These are phyloP conservation scores for Thraustotheca clavata DNA, from an alignment of 352 stramenopile genomes.

Conservation along the genomic window DNA sequence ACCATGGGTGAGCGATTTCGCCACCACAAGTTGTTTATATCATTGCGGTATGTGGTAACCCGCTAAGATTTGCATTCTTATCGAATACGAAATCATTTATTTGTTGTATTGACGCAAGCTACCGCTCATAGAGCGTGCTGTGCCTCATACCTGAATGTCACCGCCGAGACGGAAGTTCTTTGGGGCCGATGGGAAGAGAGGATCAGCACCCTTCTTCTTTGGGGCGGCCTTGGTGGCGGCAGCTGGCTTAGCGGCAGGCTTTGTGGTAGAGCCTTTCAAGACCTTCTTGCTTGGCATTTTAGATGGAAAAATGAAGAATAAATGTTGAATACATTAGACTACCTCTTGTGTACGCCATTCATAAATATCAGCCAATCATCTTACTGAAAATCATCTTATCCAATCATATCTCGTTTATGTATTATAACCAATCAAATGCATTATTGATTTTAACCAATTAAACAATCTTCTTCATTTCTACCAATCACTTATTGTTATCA, in stretches of 20 bases:
- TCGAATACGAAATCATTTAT: neutral
- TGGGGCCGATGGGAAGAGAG: constrained; percentile 91
- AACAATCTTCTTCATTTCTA: no score
- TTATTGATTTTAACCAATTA: no score
- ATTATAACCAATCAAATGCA: no score
- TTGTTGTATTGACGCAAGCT: neutral
- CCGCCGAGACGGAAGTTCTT: constrained; percentile 95
- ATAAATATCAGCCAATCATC: neutral
- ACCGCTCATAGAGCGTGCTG: neutral
- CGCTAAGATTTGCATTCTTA: constrained; percentile 44
- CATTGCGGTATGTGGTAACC: constrained; percentile 86
- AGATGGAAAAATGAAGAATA: constrained; percentile 23
- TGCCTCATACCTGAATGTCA: constrained; percentile 88
- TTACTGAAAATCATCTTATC: neutral
- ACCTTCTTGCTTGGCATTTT: constrained; percentile 75
- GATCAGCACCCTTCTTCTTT: constrained; percentile 78
- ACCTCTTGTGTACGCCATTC: no score
- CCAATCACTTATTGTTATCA: no score
- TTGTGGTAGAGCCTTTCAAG: constrained; percentile 57
- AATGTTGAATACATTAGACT: no score
- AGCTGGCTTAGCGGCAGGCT: constrained; percentile 49
- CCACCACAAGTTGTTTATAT: constrained; percentile 85
- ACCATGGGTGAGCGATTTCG: constrained; percentile 26
- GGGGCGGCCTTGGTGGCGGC: constrained; percentile 48
- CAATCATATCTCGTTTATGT: no score